Evolutionary conservation across 2,329 filamentous ascomycete species (phyloP), one percentile per base, ranked within the genome.

Genomic region (Pseudogymnoascus sp.): DNA sequence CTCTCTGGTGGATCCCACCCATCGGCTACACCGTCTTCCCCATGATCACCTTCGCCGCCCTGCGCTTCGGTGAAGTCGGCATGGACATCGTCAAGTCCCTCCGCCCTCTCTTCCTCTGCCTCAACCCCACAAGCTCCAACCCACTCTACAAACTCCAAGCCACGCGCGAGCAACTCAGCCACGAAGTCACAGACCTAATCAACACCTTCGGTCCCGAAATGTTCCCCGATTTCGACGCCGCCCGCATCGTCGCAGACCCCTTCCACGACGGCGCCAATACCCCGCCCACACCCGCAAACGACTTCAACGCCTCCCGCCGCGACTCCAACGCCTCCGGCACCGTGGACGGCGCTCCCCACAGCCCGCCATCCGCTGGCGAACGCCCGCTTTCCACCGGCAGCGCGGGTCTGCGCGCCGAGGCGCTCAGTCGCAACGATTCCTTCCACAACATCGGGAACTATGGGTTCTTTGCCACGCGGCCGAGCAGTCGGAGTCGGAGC

Each of bases 1-100:
- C 92, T 0, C 82, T 92, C 63, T 96, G 88, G 85, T 73, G 85
- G 21, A 83, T 95, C 10, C 86, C 92, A 66, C 73, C 91, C 8
- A 83, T 85, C 40, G 89, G 92, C 60, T 87, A 90, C 78, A 80
- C 91, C 59, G 78, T 95, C 67, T 96, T 96, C 79, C 89, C 92
- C 5, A 83, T 86, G 23, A 89, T 97, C 69, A 97, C 92, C 0
- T 97, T 96, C 74, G 92, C 92, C 4, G 91, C 94, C 5, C 85
- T 99, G 61, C 88, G 94, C 10, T 96, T 97, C 68, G 94, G 94
- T 56, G 94, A 99, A 77, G 88, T 96, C n/a, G 94, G 93, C 61
- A 97, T 99, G 92, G 94, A 99, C 73, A 97, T 99, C 63, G 80
- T 94, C 78, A 99, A 97, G 77, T 97, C 93, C 0, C 82, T 99